Percentiles rank a stretch among this genome's conserved stretches.
Evolutionary conservation across 768 basidiomycete species (phyloP).

Genomic region (Suillus occidentalis): DNA sequence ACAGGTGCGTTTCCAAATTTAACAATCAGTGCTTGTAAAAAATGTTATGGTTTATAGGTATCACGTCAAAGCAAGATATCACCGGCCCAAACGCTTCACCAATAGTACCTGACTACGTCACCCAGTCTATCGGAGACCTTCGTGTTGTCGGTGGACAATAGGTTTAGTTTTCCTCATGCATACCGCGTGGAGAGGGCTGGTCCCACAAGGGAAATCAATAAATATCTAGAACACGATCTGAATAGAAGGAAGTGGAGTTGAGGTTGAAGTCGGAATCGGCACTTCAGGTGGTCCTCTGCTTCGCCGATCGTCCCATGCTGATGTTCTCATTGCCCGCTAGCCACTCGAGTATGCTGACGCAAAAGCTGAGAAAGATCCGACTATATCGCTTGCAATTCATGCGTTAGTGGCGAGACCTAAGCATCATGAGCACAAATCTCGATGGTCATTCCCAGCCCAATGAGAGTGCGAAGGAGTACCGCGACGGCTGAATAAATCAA

Average conservation of each 20-base stretch:
- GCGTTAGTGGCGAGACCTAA: constrained; percentile 82
- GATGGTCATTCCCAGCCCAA: too few species aligned
- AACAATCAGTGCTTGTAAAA: neutral
- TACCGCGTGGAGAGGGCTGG: neutral
- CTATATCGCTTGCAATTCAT: constrained; percentile 64
- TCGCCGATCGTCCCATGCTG: constrained; percentile 22
- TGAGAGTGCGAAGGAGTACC: too few species aligned
- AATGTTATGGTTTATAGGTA: constrained; percentile 48
- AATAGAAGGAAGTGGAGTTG: neutral
- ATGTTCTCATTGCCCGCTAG: constrained; percentile 40
- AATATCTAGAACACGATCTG: neutral
- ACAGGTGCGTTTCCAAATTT: constrained; percentile 56
- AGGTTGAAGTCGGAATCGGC: neutral
- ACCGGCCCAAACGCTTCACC: constrained; percentile 67
- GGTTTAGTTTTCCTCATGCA: constrained; percentile 7
- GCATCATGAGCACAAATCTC: neutral
- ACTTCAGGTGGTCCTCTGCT: constrained; percentile 22
- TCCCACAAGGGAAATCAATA: neutral
- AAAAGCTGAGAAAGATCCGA: constrained; percentile 53
- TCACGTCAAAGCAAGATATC: constrained; percentile 74
- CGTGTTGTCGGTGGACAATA: constrained; percentile 34
- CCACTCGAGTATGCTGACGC: constrained; percentile 37
- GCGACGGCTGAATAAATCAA: too few species aligned
- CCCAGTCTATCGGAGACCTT: constrained; percentile 81
- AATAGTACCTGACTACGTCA: constrained; percentile 81